These are phyloP conservation scores for Knoxdaviesia capensis DNA, from an alignment of 2,329 filamentous ascomycete genomes.

Conservation along the genomic window DNA sequence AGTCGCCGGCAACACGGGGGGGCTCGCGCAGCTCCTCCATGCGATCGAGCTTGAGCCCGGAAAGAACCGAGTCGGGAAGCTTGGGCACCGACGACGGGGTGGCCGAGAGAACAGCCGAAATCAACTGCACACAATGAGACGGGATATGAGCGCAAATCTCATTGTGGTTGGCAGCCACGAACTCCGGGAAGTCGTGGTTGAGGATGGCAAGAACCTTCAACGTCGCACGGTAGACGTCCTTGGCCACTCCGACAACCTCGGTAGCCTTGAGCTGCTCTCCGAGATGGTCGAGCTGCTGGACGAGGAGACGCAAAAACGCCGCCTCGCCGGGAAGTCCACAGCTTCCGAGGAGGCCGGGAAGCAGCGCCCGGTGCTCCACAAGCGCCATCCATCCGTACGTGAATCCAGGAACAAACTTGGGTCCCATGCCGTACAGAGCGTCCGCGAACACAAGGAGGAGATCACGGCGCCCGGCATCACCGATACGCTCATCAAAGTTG, in stretches of 20 bases:
- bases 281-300: slow-evolving; percentile 51
- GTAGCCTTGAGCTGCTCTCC: slow-evolving; percentile 61
- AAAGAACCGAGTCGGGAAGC: slow-evolving; percentile 52
- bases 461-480: slow-evolving; percentile 41
- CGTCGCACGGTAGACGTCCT: slow-evolving; percentile 68
- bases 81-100: slow-evolving; percentile 52
- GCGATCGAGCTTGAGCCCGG: slow-evolving; percentile 56
- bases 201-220: slow-evolving; percentile 68
- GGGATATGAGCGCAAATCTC: slow-evolving; percentile 66
- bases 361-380: slow-evolving; percentile 66
- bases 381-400: slow-evolving; percentile 69
- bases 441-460: slow-evolving; percentile 54
- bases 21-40: slow-evolving; percentile 53
- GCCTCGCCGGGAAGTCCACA: slow-evolving; percentile 41
- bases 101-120: slow-evolving; percentile 73
- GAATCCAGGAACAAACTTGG: slow-evolving; percentile 61
- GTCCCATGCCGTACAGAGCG: slow-evolving; percentile 54
- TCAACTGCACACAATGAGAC: slow-evolving; percentile 65
- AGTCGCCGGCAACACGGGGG: slow-evolving; percentile 44
- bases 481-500: slow-evolving; percentile 32
- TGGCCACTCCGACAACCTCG: slow-evolving; percentile 47
- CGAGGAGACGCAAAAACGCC: slow-evolving; percentile 52
- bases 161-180: slow-evolving; percentile 71
- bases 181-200: slow-evolving; percentile 89
- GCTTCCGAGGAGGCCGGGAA: slow-evolving; percentile 50